phyloP scores from a whole-genome alignment of 352 stramenopile species.

The Phytophthora chlamydospora region DNA sequence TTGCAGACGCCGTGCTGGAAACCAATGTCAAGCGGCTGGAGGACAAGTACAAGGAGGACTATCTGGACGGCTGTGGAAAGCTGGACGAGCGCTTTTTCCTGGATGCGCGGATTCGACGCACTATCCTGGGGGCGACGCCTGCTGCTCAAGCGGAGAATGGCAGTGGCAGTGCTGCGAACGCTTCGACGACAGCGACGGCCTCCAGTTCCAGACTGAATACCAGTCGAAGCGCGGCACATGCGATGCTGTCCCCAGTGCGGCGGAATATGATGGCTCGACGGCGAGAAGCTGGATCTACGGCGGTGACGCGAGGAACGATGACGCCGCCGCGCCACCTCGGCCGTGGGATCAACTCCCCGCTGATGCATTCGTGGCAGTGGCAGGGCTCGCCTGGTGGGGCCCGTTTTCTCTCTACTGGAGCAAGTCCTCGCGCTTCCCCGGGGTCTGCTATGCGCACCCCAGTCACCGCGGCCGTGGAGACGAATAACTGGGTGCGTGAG shows the following conservation, averaged over 20 bases:
- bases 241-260: constrained; percentile 43
- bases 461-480: constrained; percentile 81
- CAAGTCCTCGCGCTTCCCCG: constrained; percentile 49
- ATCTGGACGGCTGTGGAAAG: constrained; percentile 54
- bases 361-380: constrained; percentile 70
- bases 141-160: constrained; percentile 19
- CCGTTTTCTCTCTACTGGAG: constrained; percentile 18
- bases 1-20: constrained; percentile 45
- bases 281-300: constrained; percentile 25
- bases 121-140: constrained; percentile 40
- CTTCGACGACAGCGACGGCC: not conserved
- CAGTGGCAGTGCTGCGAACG: not conserved
- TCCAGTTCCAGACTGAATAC: constrained; percentile 31
- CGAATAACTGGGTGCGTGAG: constrained; percentile 83
- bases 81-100: constrained; percentile 70
- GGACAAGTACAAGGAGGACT: constrained; percentile 51
- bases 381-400: constrained; percentile 51
- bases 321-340: constrained; percentile 44
- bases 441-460: constrained; percentile 60
- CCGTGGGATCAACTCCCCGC: constrained; percentile 31
- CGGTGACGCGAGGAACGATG: constrained; percentile 32
- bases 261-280: constrained; percentile 44
- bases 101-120: constrained; percentile 33
- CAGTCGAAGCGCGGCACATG: constrained; percentile 20
- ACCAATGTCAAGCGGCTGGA: constrained; percentile 45